Base-by-base conservation (phyloP, 768 basidiomycete species). In the Rubroboletus pulcherrimus region DNA sequence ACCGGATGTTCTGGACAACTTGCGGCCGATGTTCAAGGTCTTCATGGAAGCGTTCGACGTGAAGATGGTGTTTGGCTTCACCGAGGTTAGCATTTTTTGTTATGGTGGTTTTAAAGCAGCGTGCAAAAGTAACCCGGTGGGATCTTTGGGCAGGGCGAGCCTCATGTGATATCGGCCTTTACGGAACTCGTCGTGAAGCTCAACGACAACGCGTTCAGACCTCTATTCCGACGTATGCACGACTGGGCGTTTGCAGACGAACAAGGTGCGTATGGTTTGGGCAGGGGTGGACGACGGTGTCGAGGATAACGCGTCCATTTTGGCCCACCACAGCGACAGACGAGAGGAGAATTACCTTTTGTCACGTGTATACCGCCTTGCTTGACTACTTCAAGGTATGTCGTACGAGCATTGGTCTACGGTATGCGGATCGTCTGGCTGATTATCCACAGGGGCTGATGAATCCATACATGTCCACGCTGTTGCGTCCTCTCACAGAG, bases 191-290 rank as follows among this genome's bases (percentile, higher is more conserved):
- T 94, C 11, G 83, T 92, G 51, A 98, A 98, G 71, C 77, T 99
- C 51, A 97, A 95, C 65, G 97, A 98, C 63, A 83, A 84, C 0
- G 81, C 87, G 0, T 98, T 99, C 84, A 82, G 85, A 58, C 94
- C 96, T 1, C 75, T 98, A 15, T 96, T 98, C 81, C 85, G 93
- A 52, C 85, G 86, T 51, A 71, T 95, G 54, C 93, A 91, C 64
- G 97, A 99, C 67, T 99, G 97, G 97, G 93, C 93, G 0, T 94
- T 94, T 63, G 80, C 78, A 1, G 75, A 77, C 54, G 80, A 79
- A 30, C 64, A 66, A 26, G 71, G 84, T 85, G 63, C 33, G 77
- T 70, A 4, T 9, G 8, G 17, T 26, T 38, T 1, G 26, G 24
- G 24, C 24, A 24, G 24, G 29, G 14, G 9, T 26, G 42, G n/a